phyloP scores from a whole-genome alignment of 208 protist genomes.

The Trypanosoma rangeli region DNA sequence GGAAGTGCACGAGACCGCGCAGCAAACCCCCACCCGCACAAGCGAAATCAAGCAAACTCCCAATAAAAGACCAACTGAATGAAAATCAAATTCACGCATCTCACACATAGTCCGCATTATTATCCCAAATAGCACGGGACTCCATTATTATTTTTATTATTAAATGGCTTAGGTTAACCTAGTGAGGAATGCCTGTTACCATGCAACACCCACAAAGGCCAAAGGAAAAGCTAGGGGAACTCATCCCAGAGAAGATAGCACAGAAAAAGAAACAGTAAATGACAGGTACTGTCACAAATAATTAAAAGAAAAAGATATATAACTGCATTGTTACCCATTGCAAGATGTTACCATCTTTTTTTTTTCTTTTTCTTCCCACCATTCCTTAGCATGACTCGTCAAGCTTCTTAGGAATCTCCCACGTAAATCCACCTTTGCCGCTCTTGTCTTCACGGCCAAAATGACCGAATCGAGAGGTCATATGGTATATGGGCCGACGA shows the following conservation, averaged over 20 bases:
- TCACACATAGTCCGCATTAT: too few species aligned
- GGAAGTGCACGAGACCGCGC: neutral
- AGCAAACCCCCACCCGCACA: neutral
- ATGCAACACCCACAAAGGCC: constrained; percentile 8
- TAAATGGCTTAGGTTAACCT: neutral
- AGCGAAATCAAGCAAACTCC: too few species aligned
- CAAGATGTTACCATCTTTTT: neutral
- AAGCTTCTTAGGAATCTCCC: constrained; percentile 97
- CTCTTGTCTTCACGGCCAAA: constrained; percentile 96
- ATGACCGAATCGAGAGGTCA: constrained; percentile 98
- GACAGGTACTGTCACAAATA: constrained; percentile 15
- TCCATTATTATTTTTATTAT: neutral
- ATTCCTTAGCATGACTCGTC: constrained; percentile 55
- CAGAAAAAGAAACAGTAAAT: constrained; percentile 20
- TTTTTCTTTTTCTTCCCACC: neutral
- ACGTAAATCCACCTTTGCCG: constrained; percentile 94
- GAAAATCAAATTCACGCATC: too few species aligned
- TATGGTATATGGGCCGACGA: constrained; percentile 95
- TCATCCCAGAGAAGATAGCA: neutral
- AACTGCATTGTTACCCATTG: neutral
- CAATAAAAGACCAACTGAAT: too few species aligned
- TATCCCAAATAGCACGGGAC: too few species aligned
- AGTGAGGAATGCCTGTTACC: constrained; percentile 21
- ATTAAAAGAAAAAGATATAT: constrained; percentile 14
- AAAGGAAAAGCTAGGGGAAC: neutral